Percentiles rank a stretch among this genome's conserved stretches.
Conservation (phyloP, 176 grass and related monocot genomes). For the Lolium multiflorum region DNA sequence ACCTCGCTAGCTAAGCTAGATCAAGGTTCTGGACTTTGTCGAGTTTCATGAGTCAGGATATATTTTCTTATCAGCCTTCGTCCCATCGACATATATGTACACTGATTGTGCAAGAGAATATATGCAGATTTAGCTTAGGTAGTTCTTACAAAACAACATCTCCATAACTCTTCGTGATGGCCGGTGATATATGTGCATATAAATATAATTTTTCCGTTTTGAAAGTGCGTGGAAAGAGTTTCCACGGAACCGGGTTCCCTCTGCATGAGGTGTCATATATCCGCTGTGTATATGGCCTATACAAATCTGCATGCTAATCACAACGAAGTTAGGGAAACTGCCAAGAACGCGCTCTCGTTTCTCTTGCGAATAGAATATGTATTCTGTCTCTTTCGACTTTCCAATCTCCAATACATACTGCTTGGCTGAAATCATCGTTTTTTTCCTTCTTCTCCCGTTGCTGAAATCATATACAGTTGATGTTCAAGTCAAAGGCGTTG, state of each 20-base stretch:
- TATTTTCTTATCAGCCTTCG: background rate
- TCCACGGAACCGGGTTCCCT: background rate
- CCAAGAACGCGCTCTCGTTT: background rate
- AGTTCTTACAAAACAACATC: background rate
- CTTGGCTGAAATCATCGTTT: background rate
- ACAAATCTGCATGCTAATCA: constrained; percentile 23
- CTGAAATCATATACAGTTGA: background rate
- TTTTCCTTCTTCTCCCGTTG: background rate
- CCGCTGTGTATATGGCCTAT: background rate
- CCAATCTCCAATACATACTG: background rate
- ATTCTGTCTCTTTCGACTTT: constrained; percentile 17
- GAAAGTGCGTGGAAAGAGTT: constrained; percentile 1
- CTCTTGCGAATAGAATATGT: background rate
- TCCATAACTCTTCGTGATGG: background rate
- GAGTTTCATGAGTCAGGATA: constrained; percentile 20
- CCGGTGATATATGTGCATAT: background rate
- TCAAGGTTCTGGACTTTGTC: background rate
- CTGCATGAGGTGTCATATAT: background rate
- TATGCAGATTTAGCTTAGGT: background rate
- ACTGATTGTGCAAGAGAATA: background rate
- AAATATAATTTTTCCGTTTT: background rate
- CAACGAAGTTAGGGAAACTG: background rate
- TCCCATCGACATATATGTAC: background rate
- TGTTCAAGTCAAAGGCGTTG: constrained; percentile 35
- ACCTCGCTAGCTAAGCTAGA: background rate